phyloP scores from a whole-genome alignment of 306 rosid species.

The Pachyrhizus erosus region DNA sequence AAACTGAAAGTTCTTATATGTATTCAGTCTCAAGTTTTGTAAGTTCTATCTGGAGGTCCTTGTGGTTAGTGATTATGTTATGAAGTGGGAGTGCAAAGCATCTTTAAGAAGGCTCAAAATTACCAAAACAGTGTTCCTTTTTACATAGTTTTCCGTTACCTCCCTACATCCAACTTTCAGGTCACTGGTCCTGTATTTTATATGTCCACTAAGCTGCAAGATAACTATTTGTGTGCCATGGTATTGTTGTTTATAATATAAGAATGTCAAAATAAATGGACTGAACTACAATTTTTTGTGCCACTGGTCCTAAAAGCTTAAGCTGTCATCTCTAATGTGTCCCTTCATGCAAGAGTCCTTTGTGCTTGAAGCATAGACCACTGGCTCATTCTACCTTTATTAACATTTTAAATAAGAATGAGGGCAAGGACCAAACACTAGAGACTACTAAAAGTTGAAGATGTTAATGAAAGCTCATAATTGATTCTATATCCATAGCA shows the following conservation, averaged over 20 bases:
- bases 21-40: background rate
- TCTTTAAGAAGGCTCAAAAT: constrained; percentile 12
- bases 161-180: too few relatives aligned
- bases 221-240: too few relatives aligned
- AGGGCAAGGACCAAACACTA: background rate
- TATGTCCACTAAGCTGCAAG: too few relatives aligned
- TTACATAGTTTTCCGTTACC: too few relatives aligned
- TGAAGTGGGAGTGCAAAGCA: background rate
- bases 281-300: background rate
- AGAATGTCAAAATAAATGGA: background rate
- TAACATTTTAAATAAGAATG: constrained; percentile 1
- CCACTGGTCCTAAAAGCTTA: background rate
- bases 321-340: background rate
- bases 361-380: background rate
- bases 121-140: background rate
- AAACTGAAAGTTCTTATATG: background rate
- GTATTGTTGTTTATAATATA: too few relatives aligned
- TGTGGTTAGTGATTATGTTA: background rate
- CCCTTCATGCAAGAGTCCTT: background rate
- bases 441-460: background rate
- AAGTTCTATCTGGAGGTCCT: constrained; percentile 15
- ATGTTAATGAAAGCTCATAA: background rate
- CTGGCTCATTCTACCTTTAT: background rate
- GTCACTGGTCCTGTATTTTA: too few relatives aligned
- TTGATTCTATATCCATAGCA: background rate